Conservation (phyloP, 768 basidiomycete genomes). For the Pleurotus tuoliensis region DNA sequence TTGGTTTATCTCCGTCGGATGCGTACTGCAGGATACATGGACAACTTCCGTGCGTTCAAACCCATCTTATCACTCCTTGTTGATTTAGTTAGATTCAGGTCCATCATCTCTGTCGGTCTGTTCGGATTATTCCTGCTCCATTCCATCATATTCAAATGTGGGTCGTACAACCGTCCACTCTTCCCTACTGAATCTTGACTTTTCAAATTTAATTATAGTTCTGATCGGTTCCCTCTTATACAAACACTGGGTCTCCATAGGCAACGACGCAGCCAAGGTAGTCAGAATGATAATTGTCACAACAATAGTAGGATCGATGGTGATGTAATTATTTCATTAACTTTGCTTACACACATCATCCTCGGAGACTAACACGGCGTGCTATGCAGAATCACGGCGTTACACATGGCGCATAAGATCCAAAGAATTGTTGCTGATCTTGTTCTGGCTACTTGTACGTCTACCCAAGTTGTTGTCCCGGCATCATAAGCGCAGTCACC, state of each 20-base stretch:
- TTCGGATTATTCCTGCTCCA: constrained; percentile 1
- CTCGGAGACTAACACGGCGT: too few relatives aligned
- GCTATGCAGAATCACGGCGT: too few relatives aligned
- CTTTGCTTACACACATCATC: background rate
- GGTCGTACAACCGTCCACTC: background rate
- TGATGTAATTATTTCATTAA: background rate
- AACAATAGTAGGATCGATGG: background rate
- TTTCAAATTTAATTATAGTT: background rate
- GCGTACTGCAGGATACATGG: background rate
- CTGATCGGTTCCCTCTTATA: background rate
- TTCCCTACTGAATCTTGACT: background rate
- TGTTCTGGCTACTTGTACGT: too few relatives aligned
- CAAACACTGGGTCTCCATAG: constrained; percentile 5
- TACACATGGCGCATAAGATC: too few relatives aligned
- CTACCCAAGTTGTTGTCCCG: too few relatives aligned
- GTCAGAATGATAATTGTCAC: background rate
- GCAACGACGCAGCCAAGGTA: background rate
- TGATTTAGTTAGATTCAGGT: background rate
- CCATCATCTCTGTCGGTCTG: background rate
- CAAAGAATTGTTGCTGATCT: too few relatives aligned
- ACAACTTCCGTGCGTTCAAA: background rate
- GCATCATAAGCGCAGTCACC: too few relatives aligned
- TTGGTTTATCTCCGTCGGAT: background rate
- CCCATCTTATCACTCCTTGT: background rate
- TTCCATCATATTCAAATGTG: constrained; percentile 3